These are phyloP conservation scores for Mucor mucedo DNA, from an alignment of 371 early-diverging fungal genomes.

Conservation along the genomic window DNA sequence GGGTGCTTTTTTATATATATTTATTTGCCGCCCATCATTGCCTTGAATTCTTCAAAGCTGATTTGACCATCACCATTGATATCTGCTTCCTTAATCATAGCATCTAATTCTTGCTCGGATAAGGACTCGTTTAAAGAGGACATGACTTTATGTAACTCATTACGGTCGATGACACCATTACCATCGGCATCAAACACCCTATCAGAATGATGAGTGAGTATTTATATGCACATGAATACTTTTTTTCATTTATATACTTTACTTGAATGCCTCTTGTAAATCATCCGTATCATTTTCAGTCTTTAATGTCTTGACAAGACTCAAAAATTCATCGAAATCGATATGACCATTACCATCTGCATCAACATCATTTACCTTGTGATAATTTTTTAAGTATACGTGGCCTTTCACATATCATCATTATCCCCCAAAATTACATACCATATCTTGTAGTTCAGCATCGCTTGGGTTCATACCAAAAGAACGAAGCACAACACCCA, in stretches of 20 bases:
- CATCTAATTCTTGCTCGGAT: conserved; percentile 63
- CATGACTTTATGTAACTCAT: conserved; percentile 74
- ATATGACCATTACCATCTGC: conserved; percentile 92
- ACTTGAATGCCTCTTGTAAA: conserved; percentile 53
- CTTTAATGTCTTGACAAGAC: conserved; percentile 77
- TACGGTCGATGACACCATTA: conserved; percentile 91
- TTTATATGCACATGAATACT: not conserved
- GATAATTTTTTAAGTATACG: conserved; percentile 45
- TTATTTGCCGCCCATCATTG: conserved; percentile 67
- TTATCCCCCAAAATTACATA: no score
- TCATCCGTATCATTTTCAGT: conserved; percentile 46
- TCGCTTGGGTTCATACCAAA: conserved; percentile 77
- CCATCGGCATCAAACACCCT: conserved; percentile 76
- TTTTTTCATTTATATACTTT: conserved; percentile 59
- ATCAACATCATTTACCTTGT: conserved; percentile 90
- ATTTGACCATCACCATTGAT: conserved; percentile 49
- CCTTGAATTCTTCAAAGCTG: conserved; percentile 49
- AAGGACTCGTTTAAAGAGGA: conserved; percentile 62
- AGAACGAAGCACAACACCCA: conserved; percentile 45
- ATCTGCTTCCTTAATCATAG: conserved; percentile 70
- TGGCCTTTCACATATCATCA: not conserved
- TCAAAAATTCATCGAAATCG: conserved; percentile 90
- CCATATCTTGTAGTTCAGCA: conserved; percentile 78
- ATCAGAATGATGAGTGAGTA: not conserved
- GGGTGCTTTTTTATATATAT: not conserved